A percentile compares a stretch with the other conserved stretches of the same genome.
Conservation (phyloP, 1,284 basidiomycete genomes). For the Leccinum pseudoinsigne region DNA sequence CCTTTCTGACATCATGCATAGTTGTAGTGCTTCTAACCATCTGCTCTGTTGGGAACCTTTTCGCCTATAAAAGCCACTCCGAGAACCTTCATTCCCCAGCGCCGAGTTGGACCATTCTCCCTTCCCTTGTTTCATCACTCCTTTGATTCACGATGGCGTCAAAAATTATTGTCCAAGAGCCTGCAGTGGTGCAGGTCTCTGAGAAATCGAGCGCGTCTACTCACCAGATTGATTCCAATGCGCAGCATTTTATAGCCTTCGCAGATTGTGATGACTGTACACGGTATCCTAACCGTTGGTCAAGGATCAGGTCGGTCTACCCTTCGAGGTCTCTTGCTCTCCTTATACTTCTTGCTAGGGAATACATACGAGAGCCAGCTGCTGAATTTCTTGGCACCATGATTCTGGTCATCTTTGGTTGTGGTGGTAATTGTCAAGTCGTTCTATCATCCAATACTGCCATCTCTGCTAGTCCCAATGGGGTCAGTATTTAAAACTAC, state of each 20-base stretch:
- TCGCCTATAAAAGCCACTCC: conserved; percentile 25
- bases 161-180: conserved; percentile 16
- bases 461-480: conserved; percentile 56
- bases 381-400: conserved; percentile 72
- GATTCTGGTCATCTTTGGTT: conserved; percentile 66
- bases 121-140: conserved; percentile 4
- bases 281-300: conserved; percentile 55
- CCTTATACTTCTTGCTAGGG: conserved; percentile 26
- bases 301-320: conserved; percentile 50
- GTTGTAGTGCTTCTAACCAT: not conserved
- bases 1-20: not conserved
- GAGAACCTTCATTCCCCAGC: conserved; percentile 1
- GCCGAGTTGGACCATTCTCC: not conserved
- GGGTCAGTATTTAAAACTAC: conserved; percentile 46
- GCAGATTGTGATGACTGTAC: conserved; percentile 28
- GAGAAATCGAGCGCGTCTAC: conserved; percentile 18
- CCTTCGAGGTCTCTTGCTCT: not conserved
- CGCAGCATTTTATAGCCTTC: conserved; percentile 17
- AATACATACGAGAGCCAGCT: conserved; percentile 55
- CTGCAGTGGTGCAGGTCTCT: conserved; percentile 12
- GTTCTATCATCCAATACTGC: conserved; percentile 51
- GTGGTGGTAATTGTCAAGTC: conserved; percentile 63
- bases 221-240: conserved; percentile 8
- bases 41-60: conserved; percentile 1
- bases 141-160: conserved; percentile 21